These are phyloP conservation scores for Fusarium siculi DNA, from an alignment of 2,329 filamentous ascomycete species.

Conservation along the genomic window DNA sequence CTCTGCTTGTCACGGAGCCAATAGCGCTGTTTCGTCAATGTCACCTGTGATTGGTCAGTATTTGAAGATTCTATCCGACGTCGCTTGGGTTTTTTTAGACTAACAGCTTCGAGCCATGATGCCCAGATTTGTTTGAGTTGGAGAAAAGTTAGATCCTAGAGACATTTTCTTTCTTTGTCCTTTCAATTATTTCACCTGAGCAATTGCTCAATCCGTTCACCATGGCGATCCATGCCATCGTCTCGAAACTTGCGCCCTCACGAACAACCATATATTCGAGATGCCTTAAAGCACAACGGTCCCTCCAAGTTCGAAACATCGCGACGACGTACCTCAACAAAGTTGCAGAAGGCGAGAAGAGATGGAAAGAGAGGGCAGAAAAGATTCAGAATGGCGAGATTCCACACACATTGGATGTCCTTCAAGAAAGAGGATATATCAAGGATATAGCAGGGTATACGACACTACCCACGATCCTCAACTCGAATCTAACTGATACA, in stretches of 20 bases:
- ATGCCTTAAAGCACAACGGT: conserved; percentile 38
- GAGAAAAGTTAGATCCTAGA: not conserved
- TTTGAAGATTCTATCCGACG: conserved; percentile 24
- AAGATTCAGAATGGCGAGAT: conserved; percentile 61
- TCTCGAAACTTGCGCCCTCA: conserved; percentile 41
- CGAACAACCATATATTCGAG: conserved; percentile 39
- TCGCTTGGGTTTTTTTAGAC: conserved; percentile 43
- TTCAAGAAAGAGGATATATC: conserved; percentile 78
- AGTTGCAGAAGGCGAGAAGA: conserved; percentile 51
- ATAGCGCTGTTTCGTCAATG: conserved; percentile 40
- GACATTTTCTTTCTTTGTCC: not conserved
- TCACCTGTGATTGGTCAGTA: conserved; percentile 45
- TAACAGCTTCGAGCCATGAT: conserved; percentile 29
- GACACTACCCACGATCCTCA: not conserved
- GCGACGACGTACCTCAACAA: conserved; percentile 58
- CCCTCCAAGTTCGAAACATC: conserved; percentile 50
- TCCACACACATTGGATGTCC: conserved; percentile 68
- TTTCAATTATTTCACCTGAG: not conserved
- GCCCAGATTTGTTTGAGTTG: conserved; percentile 11
- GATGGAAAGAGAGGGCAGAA: conserved; percentile 61
- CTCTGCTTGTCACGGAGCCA: conserved; percentile 33
- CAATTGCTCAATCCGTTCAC: not conserved
- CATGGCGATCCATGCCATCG: conserved; percentile 45
- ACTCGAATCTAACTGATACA: not conserved
- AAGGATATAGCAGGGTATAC: conserved; percentile 79